Evolutionary conservation across 371 early-diverging fungal species (phyloP).

Genomic region (Smittium culicis): DNA sequence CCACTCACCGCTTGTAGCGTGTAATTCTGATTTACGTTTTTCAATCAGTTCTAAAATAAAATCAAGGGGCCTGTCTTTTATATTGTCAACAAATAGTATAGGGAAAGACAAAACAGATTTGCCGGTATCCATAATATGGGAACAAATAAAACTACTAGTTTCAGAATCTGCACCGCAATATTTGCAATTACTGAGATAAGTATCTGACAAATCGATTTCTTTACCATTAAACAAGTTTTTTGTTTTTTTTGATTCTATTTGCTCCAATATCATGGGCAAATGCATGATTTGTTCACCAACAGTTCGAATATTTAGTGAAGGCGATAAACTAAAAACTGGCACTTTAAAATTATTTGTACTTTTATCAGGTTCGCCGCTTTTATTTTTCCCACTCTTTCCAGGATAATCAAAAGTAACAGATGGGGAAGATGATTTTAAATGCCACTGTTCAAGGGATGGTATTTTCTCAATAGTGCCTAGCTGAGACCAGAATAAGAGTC

Average conservation of each 20-base stretch:
- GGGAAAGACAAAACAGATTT: slow-evolving; percentile 16
- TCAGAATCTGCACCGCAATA: not conserved
- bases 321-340: slow-evolving; percentile 26
- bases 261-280: slow-evolving; percentile 27
- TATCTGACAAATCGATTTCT: slow-evolving; percentile 4
- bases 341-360: slow-evolving; percentile 21
- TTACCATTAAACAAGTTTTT: slow-evolving; percentile 13
- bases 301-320: slow-evolving; percentile 27
- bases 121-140: slow-evolving; percentile 14
- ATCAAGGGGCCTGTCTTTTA: not conserved
- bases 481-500: not conserved
- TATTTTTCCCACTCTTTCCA: not conserved
- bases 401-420: not conserved
- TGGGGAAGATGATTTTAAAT: not conserved
- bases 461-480: not conserved
- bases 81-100: slow-evolving; percentile 11
- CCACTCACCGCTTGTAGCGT: not conserved
- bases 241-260: slow-evolving; percentile 20
- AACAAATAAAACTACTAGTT: not conserved
- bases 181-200: slow-evolving; percentile 10
- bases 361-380: slow-evolving; percentile 10
- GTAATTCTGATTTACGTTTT: too few species aligned
- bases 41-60: not conserved
- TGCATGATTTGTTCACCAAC: slow-evolving; percentile 28
- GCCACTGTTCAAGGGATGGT: not conserved